Base-by-base conservation (phyloP, 148 eudicot genomes). In the Fagopyrum esculentum region DNA sequence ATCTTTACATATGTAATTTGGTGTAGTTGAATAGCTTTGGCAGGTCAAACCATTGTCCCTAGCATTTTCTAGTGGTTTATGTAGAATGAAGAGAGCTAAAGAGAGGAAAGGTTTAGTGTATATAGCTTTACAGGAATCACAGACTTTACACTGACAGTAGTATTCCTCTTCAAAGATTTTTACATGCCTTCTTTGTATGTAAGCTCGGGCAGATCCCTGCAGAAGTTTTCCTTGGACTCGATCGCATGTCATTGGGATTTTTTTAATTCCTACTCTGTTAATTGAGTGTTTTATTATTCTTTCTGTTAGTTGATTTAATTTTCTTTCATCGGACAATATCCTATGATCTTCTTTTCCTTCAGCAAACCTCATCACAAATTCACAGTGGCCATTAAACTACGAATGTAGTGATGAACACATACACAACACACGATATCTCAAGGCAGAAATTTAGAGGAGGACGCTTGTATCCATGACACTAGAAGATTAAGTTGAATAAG, bases 11-110 rank as follows among this genome's bases (percentile, higher is more conserved):
- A 60, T 9, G 29, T 60, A 9, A 15, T 26, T 9, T 13, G 6
- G 68, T 9, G 29, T 60, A 12, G 15, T 60, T 60, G 12, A 57
- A 17, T 22, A 13, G 68, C 40, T 60, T 29, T 29, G 68, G 68
- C 43, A 60, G 10, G 68, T 60, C 35, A 26, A 60, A 60, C 68
- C 68, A 60, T 4, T 59, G 19, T 59, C 26, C 29, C 66, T 59
- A 59, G 66, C 66, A 59, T 59, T 9, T 59, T 59, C 66, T 59
- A 26, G 66, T 59, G 30, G 66, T 59, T 19, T 22, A 59, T 26
- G 40, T 59, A 59, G 19, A 22, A 9, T 12, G 9, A 26, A 59
- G 66, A 59, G 12, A 8, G 66, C 40, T 59, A 59, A 59, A 4
- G 40, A 22, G 66, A 22, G 66, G 17, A 59, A 59, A 22, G 9